phyloP scores from a whole-genome alignment of 129 eudicot species.

The Chrysanthemum seticuspe region DNA sequence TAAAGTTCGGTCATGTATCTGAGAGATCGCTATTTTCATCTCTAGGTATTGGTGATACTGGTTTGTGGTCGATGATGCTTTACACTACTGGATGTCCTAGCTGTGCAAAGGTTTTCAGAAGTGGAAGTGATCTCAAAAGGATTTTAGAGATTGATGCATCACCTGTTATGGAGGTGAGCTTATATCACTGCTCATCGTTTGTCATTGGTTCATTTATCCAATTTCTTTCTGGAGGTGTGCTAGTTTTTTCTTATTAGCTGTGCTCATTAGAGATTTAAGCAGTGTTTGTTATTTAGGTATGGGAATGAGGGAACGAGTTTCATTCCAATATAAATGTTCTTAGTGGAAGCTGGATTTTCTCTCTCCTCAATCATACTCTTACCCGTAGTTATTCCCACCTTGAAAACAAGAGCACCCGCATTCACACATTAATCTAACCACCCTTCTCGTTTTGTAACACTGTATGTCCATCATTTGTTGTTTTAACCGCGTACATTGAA shows the following conservation, averaged over 20 bases:
- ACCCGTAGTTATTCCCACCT: no score
- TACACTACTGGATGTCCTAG: slow-evolving; percentile 68
- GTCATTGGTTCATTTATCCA: neutral
- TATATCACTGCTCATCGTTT: neutral
- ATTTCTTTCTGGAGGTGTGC: slow-evolving; percentile 4
- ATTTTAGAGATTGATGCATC: slow-evolving; percentile 46
- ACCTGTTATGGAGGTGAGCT: slow-evolving; percentile 69
- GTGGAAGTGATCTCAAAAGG: slow-evolving; percentile 48
- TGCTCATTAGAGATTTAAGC: slow-evolving; percentile 1
- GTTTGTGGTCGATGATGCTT: slow-evolving; percentile 58
- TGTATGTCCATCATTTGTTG: neutral
- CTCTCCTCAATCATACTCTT: no score
- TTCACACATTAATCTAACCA: no score
- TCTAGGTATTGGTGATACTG: slow-evolving; percentile 55
- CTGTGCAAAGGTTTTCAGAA: slow-evolving; percentile 65
- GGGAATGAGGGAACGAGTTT: no score
- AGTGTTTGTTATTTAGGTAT: no score
- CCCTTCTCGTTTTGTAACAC: neutral
- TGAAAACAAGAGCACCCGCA: no score
- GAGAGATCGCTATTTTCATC: slow-evolving; percentile 57
- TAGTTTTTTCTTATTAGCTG: neutral
- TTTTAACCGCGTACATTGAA: neutral
- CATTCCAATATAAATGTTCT: no score
- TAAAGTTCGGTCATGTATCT: slow-evolving; percentile 59
- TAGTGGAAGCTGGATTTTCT: no score